These are phyloP conservation scores for Iris macrosiphon DNA, from an alignment of 106 monocot genomes.

Conservation along the genomic window DNA sequence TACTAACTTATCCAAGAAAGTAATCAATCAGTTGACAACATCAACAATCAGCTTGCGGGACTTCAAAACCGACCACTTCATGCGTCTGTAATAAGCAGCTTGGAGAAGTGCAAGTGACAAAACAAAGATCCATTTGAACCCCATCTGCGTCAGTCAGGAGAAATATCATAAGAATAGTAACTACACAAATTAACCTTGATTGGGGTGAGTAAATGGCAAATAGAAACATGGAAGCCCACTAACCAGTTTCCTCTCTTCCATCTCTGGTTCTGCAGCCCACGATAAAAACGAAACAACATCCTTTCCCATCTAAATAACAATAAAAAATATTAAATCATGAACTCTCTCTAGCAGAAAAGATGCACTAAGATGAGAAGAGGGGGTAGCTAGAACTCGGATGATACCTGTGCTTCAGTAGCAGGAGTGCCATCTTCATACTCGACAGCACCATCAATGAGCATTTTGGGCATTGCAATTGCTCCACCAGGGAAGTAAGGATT, in stretches of 20 bases:
- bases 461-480: conserved; percentile 97
- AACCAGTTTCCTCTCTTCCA: conserved; percentile 85
- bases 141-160: conserved; percentile 41
- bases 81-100: conserved; percentile 66
- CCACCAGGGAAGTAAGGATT: conserved; percentile 98
- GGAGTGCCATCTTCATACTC: conserved; percentile 98
- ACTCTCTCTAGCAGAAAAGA: no score
- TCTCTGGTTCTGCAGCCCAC: conserved; percentile 87
- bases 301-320: conserved; percentile 88
- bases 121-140: conserved; percentile 80
- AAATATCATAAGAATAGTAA: not conserved
- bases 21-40: conserved; percentile 50
- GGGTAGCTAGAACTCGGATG: not conserved
- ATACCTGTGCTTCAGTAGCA: conserved; percentile 92
- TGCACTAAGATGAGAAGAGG: not conserved
- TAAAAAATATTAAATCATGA: no score
- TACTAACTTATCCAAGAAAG: no score
- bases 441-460: conserved; percentile 93
- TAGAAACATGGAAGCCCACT: not conserved
- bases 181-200: not conserved
- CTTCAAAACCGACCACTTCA: conserved; percentile 70
- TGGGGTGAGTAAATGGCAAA: not conserved
- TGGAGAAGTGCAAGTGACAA: conserved; percentile 67
- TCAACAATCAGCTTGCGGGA: conserved; percentile 68
- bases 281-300: conserved; percentile 85